These are phyloP conservation scores for Geum urbanum DNA, from an alignment of 306 rosid species.

Conservation along the genomic window DNA sequence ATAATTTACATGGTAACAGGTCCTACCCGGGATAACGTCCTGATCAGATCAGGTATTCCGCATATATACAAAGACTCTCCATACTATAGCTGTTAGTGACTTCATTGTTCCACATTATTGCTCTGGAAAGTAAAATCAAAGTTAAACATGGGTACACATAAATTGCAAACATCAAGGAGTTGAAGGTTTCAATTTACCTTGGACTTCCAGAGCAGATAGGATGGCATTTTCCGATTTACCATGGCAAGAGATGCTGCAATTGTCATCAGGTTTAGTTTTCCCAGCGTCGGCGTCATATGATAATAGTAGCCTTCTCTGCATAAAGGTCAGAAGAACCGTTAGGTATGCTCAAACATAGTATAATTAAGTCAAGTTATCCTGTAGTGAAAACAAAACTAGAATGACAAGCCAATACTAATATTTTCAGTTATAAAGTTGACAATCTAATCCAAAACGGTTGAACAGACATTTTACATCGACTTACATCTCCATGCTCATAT, in stretches of 20 bases:
- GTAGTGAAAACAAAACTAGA: not conserved
- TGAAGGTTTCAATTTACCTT: slow-evolving; percentile 5
- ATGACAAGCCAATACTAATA: not conserved
- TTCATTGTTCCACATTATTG: not conserved
- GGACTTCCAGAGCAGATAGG: slow-evolving; percentile 45
- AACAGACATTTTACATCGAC: not conserved
- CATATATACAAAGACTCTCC: slow-evolving; percentile 19
- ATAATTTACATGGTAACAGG: not conserved
- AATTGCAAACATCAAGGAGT: not conserved
- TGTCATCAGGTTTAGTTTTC: slow-evolving; percentile 36
- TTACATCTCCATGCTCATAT: not conserved
- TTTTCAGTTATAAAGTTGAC: not conserved
- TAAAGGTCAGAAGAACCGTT: not conserved
- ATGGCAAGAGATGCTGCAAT: slow-evolving; percentile 24
- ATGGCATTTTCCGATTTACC: slow-evolving; percentile 48
- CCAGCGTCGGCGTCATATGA: slow-evolving; percentile 39
- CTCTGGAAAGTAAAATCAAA: not conserved
- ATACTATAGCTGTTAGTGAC: slow-evolving; percentile 5
- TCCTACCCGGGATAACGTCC: not conserved
- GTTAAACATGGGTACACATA: not conserved
- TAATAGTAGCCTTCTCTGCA: slow-evolving; percentile 64
- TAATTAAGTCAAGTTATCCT: not conserved
- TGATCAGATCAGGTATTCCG: not conserved
- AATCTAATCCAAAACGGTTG: not conserved
- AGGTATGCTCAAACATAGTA: not conserved